Base-by-base conservation (phyloP, 192 early-diverging fungal species). In the Coemansia sp. region DNA sequence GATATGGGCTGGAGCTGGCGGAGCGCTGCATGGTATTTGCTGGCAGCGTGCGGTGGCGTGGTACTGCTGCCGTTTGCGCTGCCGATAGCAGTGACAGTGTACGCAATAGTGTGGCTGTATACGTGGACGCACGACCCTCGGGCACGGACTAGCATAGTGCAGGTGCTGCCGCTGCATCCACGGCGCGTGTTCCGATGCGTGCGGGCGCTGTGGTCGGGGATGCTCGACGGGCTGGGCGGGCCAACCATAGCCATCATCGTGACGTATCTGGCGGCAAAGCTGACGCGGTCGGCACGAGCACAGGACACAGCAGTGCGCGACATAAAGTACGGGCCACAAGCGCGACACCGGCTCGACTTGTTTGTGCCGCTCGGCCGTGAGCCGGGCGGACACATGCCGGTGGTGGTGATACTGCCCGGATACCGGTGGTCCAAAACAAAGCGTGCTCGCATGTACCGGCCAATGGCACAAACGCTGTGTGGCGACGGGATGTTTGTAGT, bases 401-500 rank as follows among this genome's bases (percentile, higher is more conserved):
- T 81, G 12, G 41, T 81, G n/a, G 63, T 81, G 11, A 72, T 81
- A 3, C 67, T 75, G 45, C 79, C 79, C 0, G 79, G 79, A 1
- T 81, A 81, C 63, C 62, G 73, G 29, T 81, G 79, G 79, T 68
- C 69, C 7, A 72, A 73, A 21, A 81, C 73, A 19, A 72, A 72
- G 69, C 73, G 73, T 3, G 73, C 79, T 10, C 73, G 79, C 55
- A 53, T 81, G 60, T 81, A 81, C 64, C 73, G 73, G 19, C 79
- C 79, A 5, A 81, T 81, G 79, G 79, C 79, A 15, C 79, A 81
- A 66, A 81, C 72, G 1, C 73, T 81, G 52, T 81, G 79, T 63
- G 63, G 67, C 55, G 73, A 75, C 60, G 79, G 79, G 6, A 65
- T 72, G 66, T 81, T 81, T 53, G 79, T 81, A 21, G 73, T 81